Conservation (phyloP, 2,329 filamentous ascomycete genomes). For the Akanthomyces lecanii region DNA sequence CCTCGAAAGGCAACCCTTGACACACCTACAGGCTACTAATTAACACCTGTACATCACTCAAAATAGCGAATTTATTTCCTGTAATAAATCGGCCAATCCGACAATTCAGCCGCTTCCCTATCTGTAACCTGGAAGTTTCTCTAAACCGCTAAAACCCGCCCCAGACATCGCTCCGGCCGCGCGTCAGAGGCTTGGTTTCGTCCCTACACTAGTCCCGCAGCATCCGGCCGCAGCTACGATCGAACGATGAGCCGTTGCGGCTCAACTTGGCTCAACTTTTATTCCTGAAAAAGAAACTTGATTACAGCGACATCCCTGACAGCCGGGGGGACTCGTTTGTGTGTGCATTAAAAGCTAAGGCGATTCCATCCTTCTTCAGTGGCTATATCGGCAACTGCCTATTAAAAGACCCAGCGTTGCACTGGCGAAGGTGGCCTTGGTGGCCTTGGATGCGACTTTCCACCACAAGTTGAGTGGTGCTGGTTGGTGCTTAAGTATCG, state of each 20-base stretch:
- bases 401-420: neutral
- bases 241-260: neutral
- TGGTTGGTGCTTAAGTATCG: neutral
- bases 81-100: neutral
- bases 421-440: neutral
- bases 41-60: neutral
- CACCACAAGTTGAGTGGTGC: neutral
- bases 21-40: neutral
- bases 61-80: neutral
- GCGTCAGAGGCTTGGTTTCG: constrained; percentile 14
- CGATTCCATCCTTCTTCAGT: neutral
- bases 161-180: neutral
- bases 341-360: neutral
- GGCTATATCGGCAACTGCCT: neutral
- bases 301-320: neutral
- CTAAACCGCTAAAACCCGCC: neutral
- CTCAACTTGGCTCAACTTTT: neutral
- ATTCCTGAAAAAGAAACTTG: neutral
- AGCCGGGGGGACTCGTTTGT: neutral
- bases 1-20: neutral
- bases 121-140: neutral
- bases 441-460: constrained; percentile 3
- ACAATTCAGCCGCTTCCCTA: neutral
- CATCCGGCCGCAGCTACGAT: neutral
- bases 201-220: constrained; percentile 5